Conservation (phyloP, 345 rosid species). For the Combretum micranthum region DNA sequence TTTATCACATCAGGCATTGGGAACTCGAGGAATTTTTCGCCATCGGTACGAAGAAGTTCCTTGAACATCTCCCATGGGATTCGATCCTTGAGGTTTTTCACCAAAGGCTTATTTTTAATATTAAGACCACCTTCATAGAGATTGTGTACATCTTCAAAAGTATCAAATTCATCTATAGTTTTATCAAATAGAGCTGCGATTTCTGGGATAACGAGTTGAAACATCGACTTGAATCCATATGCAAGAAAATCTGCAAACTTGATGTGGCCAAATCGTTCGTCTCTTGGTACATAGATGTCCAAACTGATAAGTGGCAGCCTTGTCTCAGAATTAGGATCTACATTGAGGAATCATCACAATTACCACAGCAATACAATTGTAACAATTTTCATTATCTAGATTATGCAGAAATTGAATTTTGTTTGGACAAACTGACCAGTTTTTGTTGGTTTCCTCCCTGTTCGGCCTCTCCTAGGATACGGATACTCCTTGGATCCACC, state of each 20-base stretch:
- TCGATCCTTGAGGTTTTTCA: conserved; percentile 44
- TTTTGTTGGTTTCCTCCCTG: conserved; percentile 64
- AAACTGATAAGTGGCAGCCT: conserved; percentile 66
- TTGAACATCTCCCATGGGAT: conserved; percentile 85
- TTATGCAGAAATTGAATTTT: not conserved
- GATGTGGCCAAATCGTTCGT: conserved; percentile 67
- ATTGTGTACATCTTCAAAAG: conserved; percentile 54
- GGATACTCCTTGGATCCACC: conserved; percentile 65
- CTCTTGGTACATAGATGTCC: conserved; percentile 82
- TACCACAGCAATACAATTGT: too few species aligned
- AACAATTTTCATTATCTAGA: too few species aligned
- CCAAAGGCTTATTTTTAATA: conserved; percentile 22
- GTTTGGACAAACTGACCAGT: conserved; percentile 33
- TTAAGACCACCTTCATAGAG: conserved; percentile 67
- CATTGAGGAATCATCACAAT: not conserved
- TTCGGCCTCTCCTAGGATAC: conserved; percentile 84
- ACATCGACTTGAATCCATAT: conserved; percentile 60
- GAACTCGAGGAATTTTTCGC: conserved; percentile 62
- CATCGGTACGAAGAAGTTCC: conserved; percentile 78
- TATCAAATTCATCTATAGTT: conserved; percentile 77
- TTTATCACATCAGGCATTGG: conserved; percentile 81
- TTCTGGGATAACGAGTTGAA: conserved; percentile 66
- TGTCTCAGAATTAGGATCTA: conserved; percentile 62
- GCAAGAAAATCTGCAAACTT: conserved; percentile 90
- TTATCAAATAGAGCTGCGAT: conserved; percentile 57